phyloP scores from a whole-genome alignment of 2,329 filamentous ascomycete species.

The Claviceps quebecensis region DNA sequence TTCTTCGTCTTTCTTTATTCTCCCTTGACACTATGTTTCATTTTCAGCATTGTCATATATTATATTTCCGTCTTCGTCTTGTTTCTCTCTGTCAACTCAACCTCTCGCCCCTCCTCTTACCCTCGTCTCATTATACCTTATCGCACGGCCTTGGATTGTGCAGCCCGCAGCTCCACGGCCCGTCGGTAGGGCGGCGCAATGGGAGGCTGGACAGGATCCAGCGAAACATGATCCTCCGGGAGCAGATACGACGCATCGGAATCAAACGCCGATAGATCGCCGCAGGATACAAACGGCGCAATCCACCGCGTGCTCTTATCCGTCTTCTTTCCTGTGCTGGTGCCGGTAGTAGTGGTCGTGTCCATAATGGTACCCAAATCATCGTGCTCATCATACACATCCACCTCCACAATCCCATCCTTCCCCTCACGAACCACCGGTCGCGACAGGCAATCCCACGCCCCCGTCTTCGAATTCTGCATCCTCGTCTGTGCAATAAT shows the following conservation, averaged over 20 bases:
- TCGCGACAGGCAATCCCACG: constrained; percentile 25
- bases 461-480: constrained; percentile 30
- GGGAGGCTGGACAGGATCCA: constrained; percentile 88
- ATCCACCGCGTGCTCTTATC: constrained; percentile 56
- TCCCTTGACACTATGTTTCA: no score
- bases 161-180: constrained; percentile 57
- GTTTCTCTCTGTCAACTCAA: background rate
- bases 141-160: constrained; percentile 16
- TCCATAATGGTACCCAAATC: constrained; percentile 14
- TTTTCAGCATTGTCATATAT: background rate
- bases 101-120: background rate
- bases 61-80: background rate
- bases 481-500: constrained; percentile 27
- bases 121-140: background rate
- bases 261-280: constrained; percentile 87
- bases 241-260: constrained; percentile 89
- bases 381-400: constrained; percentile 31
- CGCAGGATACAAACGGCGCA: constrained; percentile 91
- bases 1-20: background rate
- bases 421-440: constrained; percentile 11
- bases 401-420: constrained; percentile 30
- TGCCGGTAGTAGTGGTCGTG: constrained; percentile 21
- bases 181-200: constrained; percentile 92
- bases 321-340: background rate
- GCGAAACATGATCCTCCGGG: constrained; percentile 69